phyloP scores from a whole-genome alignment of 257 asterid species.

The Solanum lignicaule region DNA sequence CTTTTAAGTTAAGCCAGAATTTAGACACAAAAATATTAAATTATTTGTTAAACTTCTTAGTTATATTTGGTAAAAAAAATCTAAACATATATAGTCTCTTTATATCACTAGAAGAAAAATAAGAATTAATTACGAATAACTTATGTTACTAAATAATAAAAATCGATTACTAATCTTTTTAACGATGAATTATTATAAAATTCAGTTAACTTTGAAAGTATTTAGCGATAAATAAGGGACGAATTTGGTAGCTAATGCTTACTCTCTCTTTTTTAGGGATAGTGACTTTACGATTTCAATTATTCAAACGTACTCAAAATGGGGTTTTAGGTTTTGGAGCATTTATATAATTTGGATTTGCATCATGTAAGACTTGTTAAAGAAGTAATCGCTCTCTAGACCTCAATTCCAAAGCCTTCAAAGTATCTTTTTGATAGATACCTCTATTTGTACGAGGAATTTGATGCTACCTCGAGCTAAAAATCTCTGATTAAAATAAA shows the following conservation, averaged over 20 bases:
- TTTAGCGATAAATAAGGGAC: too few relatives aligned
- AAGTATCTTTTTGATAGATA: too few relatives aligned
- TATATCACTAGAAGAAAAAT: neutral
- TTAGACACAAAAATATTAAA: neutral
- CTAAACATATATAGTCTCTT: neutral
- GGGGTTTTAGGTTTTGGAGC: neutral
- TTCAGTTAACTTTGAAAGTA: neutral
- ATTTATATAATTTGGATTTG: neutral
- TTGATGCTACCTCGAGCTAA: neutral
- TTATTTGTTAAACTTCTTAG: neutral
- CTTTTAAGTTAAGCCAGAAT: neutral
- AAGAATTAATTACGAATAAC: neutral
- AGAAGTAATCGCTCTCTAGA: neutral
- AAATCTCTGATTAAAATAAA: too few relatives aligned
- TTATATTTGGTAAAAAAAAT: neutral
- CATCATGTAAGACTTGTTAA: neutral
- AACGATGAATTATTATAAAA: neutral
- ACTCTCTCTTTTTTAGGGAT: neutral
- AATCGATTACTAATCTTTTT: neutral
- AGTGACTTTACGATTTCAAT: neutral
- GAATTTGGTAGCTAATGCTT: too few relatives aligned
- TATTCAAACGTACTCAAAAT: neutral
- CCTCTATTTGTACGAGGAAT: too few relatives aligned
- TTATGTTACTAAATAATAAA: neutral
- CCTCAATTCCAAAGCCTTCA: too few relatives aligned